Conservation (phyloP, 768 basidiomycete genomes). For the Suillus placidus region DNA sequence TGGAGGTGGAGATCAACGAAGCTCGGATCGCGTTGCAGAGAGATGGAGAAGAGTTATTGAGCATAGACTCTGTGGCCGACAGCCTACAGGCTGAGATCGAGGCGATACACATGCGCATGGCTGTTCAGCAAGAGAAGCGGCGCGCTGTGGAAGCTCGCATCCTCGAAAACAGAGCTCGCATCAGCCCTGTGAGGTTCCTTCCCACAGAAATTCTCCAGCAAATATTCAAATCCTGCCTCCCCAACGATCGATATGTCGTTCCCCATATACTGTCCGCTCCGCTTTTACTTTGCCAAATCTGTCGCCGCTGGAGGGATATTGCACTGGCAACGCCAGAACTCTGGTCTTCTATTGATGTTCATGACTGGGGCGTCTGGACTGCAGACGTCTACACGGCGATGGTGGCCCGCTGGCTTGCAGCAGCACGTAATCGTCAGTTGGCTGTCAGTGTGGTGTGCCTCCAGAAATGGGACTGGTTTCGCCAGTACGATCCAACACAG, state of each 20-base stretch:
- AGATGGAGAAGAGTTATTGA: constrained; percentile 1
- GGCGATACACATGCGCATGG: constrained; percentile 17
- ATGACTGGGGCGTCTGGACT: constrained; percentile 35
- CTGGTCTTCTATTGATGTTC: constrained; percentile 32
- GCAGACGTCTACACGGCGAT: constrained; percentile 28
- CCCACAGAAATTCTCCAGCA: constrained; percentile 37
- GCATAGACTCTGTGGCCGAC: not conserved
- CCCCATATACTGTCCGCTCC: constrained; percentile 30
- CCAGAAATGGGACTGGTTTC: constrained; percentile 5
- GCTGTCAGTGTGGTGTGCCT: constrained; percentile 19
- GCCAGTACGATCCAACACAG: not conserved
- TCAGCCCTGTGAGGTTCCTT: constrained; percentile 31
- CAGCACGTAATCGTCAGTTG: constrained; percentile 25
- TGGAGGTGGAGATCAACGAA: not conserved
- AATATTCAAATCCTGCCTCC: constrained; percentile 33
- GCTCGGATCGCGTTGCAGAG: not conserved
- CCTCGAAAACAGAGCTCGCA: constrained; percentile 26
- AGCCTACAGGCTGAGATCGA: not conserved
- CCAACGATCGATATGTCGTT: constrained; percentile 22
- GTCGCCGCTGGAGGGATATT: constrained; percentile 36
- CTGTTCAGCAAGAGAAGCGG: constrained; percentile 24
- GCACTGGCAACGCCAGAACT: constrained; percentile 33
- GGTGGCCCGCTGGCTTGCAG: constrained; percentile 26
- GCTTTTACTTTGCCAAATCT: constrained; percentile 35
- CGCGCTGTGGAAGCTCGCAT: constrained; percentile 19